Percentiles rank a stretch among this genome's conserved stretches.
phyloP scores from a whole-genome alignment of 1,284 basidiomycete genomes.

The Sanguinoderma infundibulare region DNA sequence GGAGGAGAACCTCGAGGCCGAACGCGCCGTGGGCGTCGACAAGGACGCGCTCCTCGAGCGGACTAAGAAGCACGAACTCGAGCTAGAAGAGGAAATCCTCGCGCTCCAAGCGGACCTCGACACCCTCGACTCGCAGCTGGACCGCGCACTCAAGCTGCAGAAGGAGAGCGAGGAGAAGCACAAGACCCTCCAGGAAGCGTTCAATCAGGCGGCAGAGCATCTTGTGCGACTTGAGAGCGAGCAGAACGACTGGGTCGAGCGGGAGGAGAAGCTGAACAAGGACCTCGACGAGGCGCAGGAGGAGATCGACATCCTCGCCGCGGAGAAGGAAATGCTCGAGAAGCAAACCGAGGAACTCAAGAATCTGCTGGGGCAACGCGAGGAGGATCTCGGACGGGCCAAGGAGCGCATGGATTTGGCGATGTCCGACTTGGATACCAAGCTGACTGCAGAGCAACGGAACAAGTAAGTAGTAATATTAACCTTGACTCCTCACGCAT shows the following conservation, averaged over 20 bases:
- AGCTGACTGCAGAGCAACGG: constrained; percentile 68
- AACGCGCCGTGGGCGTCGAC: constrained; percentile 80
- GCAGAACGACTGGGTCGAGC: constrained; percentile 67
- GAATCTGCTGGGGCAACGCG: constrained; percentile 71
- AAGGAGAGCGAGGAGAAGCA: constrained; percentile 82
- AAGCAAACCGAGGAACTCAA: constrained; percentile 76
- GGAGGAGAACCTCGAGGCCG: constrained; percentile 82
- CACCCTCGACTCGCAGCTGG: constrained; percentile 84
- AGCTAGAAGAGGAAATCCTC: constrained; percentile 85
- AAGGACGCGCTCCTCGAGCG: constrained; percentile 88
- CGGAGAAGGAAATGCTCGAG: constrained; percentile 64
- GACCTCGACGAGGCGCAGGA: constrained; percentile 63
- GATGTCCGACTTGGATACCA: constrained; percentile 75
- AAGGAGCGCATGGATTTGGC: constrained; percentile 79
- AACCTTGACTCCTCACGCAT: constrained; percentile 6
- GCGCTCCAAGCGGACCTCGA: constrained; percentile 87
- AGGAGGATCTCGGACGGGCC: constrained; percentile 78
- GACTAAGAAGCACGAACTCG: constrained; percentile 83
- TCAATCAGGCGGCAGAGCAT: constrained; percentile 85
- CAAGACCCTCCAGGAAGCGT: constrained; percentile 69
- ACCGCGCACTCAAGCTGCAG: constrained; percentile 77
- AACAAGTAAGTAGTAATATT: constrained; percentile 57
- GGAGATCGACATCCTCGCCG: constrained; percentile 59
- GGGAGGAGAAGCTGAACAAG: constrained; percentile 63
- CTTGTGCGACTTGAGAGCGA: constrained; percentile 81